A percentile compares a stretch with the other conserved stretches of the same genome.
These are phyloP conservation scores for Plantago ovata DNA, from an alignment of 257 asterid species.

Conservation along the genomic window DNA sequence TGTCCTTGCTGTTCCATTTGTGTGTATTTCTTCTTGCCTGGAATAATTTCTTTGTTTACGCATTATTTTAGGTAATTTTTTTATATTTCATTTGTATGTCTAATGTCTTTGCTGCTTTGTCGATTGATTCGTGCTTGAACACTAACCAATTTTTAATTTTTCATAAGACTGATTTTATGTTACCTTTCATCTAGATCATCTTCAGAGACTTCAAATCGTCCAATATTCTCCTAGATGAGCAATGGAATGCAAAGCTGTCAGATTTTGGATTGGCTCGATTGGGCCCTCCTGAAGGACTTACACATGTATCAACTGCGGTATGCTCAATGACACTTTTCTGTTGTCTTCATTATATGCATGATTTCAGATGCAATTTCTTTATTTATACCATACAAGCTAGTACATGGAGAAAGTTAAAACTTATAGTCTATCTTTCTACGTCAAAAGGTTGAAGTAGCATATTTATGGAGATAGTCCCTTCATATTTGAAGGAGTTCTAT, in stretches of 20 bases:
- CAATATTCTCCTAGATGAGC: slow-evolving; percentile 59
- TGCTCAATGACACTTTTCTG: slow-evolving; percentile 6
- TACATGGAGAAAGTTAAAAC: not conserved
- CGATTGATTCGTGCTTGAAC: not conserved
- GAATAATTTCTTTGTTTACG: too few relatives aligned
- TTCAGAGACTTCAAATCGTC: slow-evolving; percentile 69
- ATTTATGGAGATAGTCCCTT: not conserved
- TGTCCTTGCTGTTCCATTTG: not conserved
- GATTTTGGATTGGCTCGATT: slow-evolving; percentile 73
- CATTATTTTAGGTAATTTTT: too few relatives aligned
- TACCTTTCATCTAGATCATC: slow-evolving; percentile 40
- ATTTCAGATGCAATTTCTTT: not conserved
- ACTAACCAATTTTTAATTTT: too few relatives aligned
- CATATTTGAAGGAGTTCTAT: too few relatives aligned
- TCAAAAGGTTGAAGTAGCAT: not conserved
- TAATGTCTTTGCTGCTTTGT: too few relatives aligned
- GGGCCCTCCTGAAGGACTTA: slow-evolving; percentile 66
- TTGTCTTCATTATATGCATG: slow-evolving; percentile 14
- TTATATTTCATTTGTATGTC: too few relatives aligned
- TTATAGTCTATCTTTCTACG: not conserved
- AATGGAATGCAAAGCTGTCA: slow-evolving; percentile 69
- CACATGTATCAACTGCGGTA: slow-evolving; percentile 71
- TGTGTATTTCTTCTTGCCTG: not conserved
- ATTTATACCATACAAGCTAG: not conserved
- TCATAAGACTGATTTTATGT: slow-evolving; percentile 6